phyloP scores from a whole-genome alignment of 306 rosid genomes.

The Quercus robur region DNA sequence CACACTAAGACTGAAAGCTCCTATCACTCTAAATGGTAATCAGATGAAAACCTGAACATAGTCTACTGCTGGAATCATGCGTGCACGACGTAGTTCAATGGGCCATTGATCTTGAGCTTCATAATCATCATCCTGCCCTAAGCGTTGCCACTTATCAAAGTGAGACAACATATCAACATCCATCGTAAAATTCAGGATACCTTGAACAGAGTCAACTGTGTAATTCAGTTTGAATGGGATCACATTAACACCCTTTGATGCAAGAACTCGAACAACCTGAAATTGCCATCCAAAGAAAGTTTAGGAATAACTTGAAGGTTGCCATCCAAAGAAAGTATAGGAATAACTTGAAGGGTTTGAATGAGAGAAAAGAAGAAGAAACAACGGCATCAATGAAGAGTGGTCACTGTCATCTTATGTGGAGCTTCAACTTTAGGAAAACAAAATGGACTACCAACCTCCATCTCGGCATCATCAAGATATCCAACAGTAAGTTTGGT shows the following conservation, averaged over 20 bases:
- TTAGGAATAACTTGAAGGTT: slow-evolving; percentile 2
- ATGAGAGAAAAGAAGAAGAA: not conserved
- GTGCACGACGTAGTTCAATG: slow-evolving; percentile 52
- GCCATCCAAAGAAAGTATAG: slow-evolving; percentile 5
- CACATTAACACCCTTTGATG: slow-evolving; percentile 61
- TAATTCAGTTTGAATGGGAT: slow-evolving; percentile 68
- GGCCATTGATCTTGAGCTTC: slow-evolving; percentile 93
- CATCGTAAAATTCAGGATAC: slow-evolving; percentile 76
- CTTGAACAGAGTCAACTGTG: slow-evolving; percentile 63
- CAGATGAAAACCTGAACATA: slow-evolving; percentile 52
- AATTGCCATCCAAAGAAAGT: slow-evolving; percentile 8
- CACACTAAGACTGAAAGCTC: not conserved
- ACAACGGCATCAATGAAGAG: not conserved
- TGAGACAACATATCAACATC: slow-evolving; percentile 80
- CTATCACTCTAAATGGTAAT: not conserved
- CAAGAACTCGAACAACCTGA: slow-evolving; percentile 63
- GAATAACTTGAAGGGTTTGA: not conserved
- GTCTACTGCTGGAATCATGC: slow-evolving; percentile 60
- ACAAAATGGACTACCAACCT: slow-evolving; percentile 41
- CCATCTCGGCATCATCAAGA: slow-evolving; percentile 75
- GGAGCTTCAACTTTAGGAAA: slow-evolving; percentile 4
- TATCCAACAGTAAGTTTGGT: slow-evolving; percentile 62
- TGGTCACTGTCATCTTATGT: slow-evolving; percentile 3
- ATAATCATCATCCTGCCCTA: slow-evolving; percentile 51
- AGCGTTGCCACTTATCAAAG: slow-evolving; percentile 79